Base-by-base conservation (phyloP, 345 rosid species). In the Pelargonium nanum region DNA sequence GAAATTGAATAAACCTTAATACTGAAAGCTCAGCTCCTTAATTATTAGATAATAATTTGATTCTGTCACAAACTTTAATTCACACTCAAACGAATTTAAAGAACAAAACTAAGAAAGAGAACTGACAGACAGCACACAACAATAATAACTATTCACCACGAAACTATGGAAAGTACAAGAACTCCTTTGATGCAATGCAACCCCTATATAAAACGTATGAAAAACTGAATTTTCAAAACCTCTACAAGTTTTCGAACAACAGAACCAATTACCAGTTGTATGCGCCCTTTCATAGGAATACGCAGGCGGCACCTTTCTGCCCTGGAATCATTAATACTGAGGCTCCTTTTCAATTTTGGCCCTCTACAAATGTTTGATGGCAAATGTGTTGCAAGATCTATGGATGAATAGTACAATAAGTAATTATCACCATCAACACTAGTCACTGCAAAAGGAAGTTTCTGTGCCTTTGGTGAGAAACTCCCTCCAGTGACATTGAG, bases 211-310 rank as follows among this genome's bases (percentile, higher is more conserved):
- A 17, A 40, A 40, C 16, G 48, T 40, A 12, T 0, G 32, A 2
- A 17, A 15, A 2, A 17, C 15, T 17, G 40, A 30, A 9, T 2
- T 40, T 12, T 40, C 48, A 40, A 40, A 9, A 17, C 1, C 48
- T n/a, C 48, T 40, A 40, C 15, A 40, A 9, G 9, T 34, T 40
- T 40, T 40, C 9, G 3, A 57, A 48, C 55, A 52, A 40, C 2
- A 40, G 48, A 40, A 40, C 48, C 48, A 64, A 57, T 32, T 83
- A 88, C 91, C 86, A 85, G 73, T 69, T 88, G 89, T 65, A 88
- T 76, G 65, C 91, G 84, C 58, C 95, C 95, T 83, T 88, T 88
- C 83, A 85, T 78, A 50, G 91, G 91, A 55, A 85, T 74, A 58
- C 85, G 81, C 19, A 81, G 63, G 25, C 83, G 75, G 66, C 81